Evolutionary conservation across 2,329 filamentous ascomycete species (phyloP), one percentile per base, ranked within the genome.

Genomic region (Ophiostoma fasciatum): DNA sequence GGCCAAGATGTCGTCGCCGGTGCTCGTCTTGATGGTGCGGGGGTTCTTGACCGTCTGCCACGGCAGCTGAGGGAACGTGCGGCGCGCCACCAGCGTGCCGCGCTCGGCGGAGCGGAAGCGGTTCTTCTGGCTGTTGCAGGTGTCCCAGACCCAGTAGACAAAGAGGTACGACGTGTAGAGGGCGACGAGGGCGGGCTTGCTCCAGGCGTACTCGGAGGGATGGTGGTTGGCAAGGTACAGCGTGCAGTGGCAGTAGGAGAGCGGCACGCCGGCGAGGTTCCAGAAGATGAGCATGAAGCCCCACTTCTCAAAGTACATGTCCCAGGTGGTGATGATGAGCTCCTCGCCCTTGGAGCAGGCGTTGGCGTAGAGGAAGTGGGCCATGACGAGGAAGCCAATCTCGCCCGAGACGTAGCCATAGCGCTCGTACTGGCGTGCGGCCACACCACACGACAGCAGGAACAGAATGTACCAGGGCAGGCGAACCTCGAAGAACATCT

Each of bases 281-380:
- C 82, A 88, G 67, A 87, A 88, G 54, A 84, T 84, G 43, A 88
- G 69, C 79, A 88, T 85, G 63, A 87, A 88, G 39, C 82, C 82
- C 69, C 78, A 82, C 61, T 88, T 87, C 62, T 88, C 82, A 50
- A 81, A 83, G 62, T 85, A 87, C 75, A 90, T 87, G 53, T 90
- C 82, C 76, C 82, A 88, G 30, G 79, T 83, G 11, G 77, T 78
- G 38, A 80, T 67, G 55, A 88, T 87, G 51, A 79, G 69, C 58
- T 88, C 79, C 60, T 90, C 82, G 28, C 78, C 82, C 61, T 88
- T 88, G 46, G 73, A 71, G 61, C 81, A 87, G 29, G 82, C 81
- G 58, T 84, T 83, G 45, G 81, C 79, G 52, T 88, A 90, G 25
- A 88, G 63, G 58, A 75, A 87, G 56, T 87, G 81, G 2, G 82